Base-by-base conservation (phyloP, 768 basidiomycete genomes). In the Leccinum arenicola region DNA sequence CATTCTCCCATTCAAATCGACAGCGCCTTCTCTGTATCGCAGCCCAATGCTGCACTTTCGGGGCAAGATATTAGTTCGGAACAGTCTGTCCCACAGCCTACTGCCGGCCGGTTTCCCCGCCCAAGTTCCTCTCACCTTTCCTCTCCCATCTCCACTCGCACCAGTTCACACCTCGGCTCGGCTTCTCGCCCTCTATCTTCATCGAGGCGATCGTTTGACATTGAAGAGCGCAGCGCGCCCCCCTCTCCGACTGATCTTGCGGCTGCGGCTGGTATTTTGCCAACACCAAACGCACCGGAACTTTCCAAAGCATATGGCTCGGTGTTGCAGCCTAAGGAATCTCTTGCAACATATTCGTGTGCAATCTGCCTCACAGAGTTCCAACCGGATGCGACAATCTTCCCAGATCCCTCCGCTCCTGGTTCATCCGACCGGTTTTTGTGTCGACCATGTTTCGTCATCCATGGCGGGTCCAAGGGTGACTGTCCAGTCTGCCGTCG, bases 301-400 rank as follows among this genome's bases (percentile, higher is more conserved):
- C 77, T 84, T 19, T 84, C 91, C 47, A 94, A 91, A 72, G 91
- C 88, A 5, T 93, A 92, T 63, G 92, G 92, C 27, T 92, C 92
- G 0, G 82, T 94, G 23, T 76, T 94, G 17, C 91, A 93, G 67
- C 84, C 89, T 23, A 86, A 86, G 63, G 89, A 89, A 66, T 81
- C 87, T 6, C 78, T 93, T n/a, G 70, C 80, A 9, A 81, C 85
- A 27, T 86, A 87, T 66, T 82, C 83, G 3, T 94, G 92, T 69
- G 82, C 81, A 35, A 69, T 84, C 12, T 94, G 92, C 68, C 74
- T 77, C 15, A 71, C 78, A 0, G 75, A 79, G 10, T 94, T 93
- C 67, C 82, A 85, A 36, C 91, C 91, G 3, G 91, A 94, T 70
- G 84, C 88, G 21, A 94, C 92, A 31, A 91, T 94, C 60, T 94